A percentile compares a stretch with the other conserved stretches of the same genome.
Evolutionary conservation across 768 basidiomycete genomes (phyloP).

Genomic region (Termitomyces bulborhizus): DNA sequence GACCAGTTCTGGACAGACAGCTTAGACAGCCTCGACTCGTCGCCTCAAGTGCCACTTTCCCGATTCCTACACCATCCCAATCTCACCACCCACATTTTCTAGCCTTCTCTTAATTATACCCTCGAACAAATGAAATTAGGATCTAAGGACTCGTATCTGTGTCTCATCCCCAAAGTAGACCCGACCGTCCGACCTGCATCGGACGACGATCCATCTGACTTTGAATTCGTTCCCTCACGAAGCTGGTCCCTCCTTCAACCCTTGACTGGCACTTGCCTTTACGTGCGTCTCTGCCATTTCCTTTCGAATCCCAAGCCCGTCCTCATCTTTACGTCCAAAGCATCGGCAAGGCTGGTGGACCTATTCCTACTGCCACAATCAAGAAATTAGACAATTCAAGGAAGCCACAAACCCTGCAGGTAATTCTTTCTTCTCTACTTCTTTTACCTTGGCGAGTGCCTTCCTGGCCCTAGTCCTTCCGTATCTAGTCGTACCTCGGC

Average conservation of each 20-base stretch:
- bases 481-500: constrained; percentile 3
- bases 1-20: constrained; percentile 52
- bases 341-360: constrained; percentile 94
- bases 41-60: constrained; percentile 22
- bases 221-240: constrained; percentile 61
- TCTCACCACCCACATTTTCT: constrained; percentile 3
- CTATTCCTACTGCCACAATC: constrained; percentile 94
- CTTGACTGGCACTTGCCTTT: constrained; percentile 75
- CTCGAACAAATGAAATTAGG: constrained; percentile 77
- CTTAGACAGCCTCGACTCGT: constrained; percentile 44
- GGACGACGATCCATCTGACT: constrained; percentile 45
- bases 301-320: constrained; percentile 20
- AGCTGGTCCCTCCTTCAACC: constrained; percentile 83
- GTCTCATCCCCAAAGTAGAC: constrained; percentile 66
- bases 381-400: constrained; percentile 94
- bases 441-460: constrained; percentile 5
- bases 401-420: constrained; percentile 69
- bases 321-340: constrained; percentile 37
- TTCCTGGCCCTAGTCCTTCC: constrained; percentile 5
- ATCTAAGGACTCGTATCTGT: constrained; percentile 63
- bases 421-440: constrained; percentile 27
- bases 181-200: constrained; percentile 34
- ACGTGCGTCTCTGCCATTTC: constrained; percentile 46
- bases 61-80: constrained; percentile 16
- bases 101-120: constrained; percentile 34